A percentile compares a stretch with the other conserved stretches of the same genome.
Conservation (phyloP, 2,329 filamentous ascomycete genomes). For the Trichoderma pleuroti region DNA sequence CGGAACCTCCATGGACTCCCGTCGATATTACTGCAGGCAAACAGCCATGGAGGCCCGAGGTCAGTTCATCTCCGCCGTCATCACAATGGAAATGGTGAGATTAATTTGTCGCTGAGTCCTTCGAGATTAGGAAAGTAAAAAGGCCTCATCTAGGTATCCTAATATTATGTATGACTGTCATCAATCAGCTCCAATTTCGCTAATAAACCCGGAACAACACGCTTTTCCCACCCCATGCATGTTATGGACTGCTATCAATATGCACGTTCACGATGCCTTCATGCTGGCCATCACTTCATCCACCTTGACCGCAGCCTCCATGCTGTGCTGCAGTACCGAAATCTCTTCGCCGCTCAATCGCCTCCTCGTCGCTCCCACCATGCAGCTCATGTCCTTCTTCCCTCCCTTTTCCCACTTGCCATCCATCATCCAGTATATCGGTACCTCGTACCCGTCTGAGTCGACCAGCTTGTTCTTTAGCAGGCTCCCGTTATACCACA, state of each 20-base stretch:
- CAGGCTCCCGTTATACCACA: slow-evolving; percentile 45
- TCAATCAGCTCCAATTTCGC: not conserved
- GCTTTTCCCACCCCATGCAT: not conserved
- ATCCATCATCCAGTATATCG: slow-evolving; percentile 40
- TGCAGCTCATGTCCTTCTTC: slow-evolving; percentile 38
- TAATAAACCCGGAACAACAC: not conserved
- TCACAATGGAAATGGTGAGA: not conserved
- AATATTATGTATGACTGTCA: not conserved
- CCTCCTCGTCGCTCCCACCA: slow-evolving; percentile 27
- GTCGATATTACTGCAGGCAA: no score
- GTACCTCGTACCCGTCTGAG: slow-evolving; percentile 33
- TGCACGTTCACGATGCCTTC: not conserved
- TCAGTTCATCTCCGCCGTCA: not conserved
- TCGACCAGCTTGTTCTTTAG: slow-evolving; percentile 38
- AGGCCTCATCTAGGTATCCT: not conserved
- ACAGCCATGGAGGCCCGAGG: no score
- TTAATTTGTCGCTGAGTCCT: not conserved
- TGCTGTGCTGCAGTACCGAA: slow-evolving; percentile 1
- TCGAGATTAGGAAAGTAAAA: not conserved
- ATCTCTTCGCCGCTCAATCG: slow-evolving; percentile 9
- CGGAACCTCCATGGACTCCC: no score
- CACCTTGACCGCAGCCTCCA: slow-evolving; percentile 4
- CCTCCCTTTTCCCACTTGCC: slow-evolving; percentile 36
- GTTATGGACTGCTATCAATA: not conserved
- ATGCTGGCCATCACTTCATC: not conserved